Conservation (phyloP, 371 early-diverging fungal genomes). For the Batkoa obscura region DNA sequence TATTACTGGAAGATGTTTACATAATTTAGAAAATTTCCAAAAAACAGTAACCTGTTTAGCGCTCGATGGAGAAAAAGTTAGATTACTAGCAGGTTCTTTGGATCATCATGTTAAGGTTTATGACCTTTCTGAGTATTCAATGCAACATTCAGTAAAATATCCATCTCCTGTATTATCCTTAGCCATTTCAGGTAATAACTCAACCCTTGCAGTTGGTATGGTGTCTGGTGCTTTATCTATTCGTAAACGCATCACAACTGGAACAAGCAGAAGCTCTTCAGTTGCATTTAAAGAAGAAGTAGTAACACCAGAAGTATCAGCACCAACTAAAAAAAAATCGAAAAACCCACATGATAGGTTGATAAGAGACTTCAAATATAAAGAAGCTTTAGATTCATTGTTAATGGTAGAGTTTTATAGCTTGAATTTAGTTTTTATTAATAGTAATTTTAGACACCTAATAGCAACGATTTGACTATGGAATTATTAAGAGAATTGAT, state of each 20-base stretch:
- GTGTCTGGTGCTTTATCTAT: constrained; percentile 72
- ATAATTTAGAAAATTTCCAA: constrained; percentile 68
- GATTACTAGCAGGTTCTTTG: constrained; percentile 73
- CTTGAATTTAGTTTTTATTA: too few species aligned
- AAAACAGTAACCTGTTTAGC: constrained; percentile 81
- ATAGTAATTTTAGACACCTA: neutral
- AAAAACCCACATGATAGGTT: constrained; percentile 35
- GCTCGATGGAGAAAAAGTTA: constrained; percentile 51
- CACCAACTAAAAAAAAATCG: neutral
- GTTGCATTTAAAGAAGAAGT: neutral
- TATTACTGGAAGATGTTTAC: constrained; percentile 50
- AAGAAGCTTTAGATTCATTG: constrained; percentile 78
- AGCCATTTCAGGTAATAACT: constrained; percentile 67
- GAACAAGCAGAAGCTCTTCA: neutral
- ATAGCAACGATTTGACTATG: neutral
- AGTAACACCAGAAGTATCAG: neutral
- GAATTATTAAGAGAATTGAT: constrained; percentile 67
- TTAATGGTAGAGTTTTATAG: too few species aligned
- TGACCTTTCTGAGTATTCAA: constrained; percentile 63
- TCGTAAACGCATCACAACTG: constrained; percentile 23
- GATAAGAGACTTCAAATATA: constrained; percentile 54
- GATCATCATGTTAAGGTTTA: constrained; percentile 92
- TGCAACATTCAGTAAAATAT: constrained; percentile 72
- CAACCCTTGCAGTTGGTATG: constrained; percentile 83
- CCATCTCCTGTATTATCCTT: constrained; percentile 77